Evolutionary conservation across 129 eudicot genomes (phyloP).

Genomic region (Scalesia atractyloides): DNA sequence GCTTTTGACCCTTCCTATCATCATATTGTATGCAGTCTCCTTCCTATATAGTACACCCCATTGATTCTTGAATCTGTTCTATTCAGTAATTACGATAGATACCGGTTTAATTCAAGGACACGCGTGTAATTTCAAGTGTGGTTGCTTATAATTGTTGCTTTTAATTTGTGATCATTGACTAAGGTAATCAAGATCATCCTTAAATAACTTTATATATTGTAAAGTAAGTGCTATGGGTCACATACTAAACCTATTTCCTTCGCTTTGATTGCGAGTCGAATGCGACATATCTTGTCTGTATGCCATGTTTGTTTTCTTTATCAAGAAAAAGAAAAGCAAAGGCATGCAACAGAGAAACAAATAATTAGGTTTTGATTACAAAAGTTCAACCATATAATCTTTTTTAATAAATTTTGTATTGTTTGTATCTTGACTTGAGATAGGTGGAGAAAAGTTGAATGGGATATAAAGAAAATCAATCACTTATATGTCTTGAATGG

Average conservation of each 20-base stretch:
- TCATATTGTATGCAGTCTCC: too few species aligned
- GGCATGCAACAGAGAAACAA: constrained; percentile 23
- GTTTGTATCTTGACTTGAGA: constrained; percentile 47
- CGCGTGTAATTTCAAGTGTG: constrained; percentile 14
- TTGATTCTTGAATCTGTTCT: constrained; percentile 1
- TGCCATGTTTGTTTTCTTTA: constrained; percentile 35
- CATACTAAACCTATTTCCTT: constrained; percentile 37
- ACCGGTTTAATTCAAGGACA: constrained; percentile 5
- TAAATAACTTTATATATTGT: constrained; percentile 21
- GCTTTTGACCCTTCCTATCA: too few species aligned
- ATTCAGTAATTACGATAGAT: neutral
- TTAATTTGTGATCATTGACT: constrained; percentile 37
- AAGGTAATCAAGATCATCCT: constrained; percentile 38
- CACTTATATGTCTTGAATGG: constrained; percentile 29
- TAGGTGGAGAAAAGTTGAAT: constrained; percentile 47
- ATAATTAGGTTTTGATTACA: constrained; percentile 42
- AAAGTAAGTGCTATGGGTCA: constrained; percentile 36
- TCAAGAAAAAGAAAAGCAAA: constrained; percentile 21
- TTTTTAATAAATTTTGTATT: constrained; percentile 36
- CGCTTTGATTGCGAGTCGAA: constrained; percentile 35
- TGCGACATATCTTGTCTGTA: constrained; percentile 41
- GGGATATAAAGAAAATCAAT: constrained; percentile 50
- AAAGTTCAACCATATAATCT: constrained; percentile 42
- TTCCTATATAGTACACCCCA: neutral
- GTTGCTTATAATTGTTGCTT: constrained; percentile 15